Percentiles rank a stretch among this genome's conserved stretches.
These are phyloP conservation scores for Ceratobasidium sp. DNA, from an alignment of 1,284 basidiomycete genomes.

Conservation along the genomic window DNA sequence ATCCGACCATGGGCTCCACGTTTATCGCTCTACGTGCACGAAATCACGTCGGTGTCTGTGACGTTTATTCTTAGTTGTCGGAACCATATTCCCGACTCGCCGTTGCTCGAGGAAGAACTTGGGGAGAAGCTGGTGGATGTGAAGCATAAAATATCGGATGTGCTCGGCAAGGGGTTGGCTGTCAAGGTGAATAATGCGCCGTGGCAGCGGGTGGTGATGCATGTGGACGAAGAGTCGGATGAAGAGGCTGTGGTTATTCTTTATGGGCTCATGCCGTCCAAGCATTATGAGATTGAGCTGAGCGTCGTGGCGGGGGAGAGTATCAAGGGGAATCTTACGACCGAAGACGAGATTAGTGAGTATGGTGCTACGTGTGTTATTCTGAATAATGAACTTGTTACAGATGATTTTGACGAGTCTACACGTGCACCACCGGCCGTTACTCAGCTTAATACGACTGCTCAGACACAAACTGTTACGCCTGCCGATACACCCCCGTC, in stretches of 20 bases:
- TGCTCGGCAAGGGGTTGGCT: conserved; percentile 71
- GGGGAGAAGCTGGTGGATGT: conserved; percentile 46
- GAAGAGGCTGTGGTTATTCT: conserved; percentile 81
- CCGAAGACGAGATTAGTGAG: conserved; percentile 47
- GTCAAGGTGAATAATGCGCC: conserved; percentile 75
- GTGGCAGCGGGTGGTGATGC: conserved; percentile 76
- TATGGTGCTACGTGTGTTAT: conserved; percentile 46
- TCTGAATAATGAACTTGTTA: conserved; percentile 45
- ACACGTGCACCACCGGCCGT: conserved; percentile 26
- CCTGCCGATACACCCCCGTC: conserved; percentile 49
- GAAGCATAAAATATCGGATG: conserved; percentile 60
- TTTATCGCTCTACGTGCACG: conserved; percentile 68
- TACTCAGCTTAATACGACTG: conserved; percentile 12
- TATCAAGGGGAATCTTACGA: conserved; percentile 65
- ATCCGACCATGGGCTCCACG: conserved; percentile 76
- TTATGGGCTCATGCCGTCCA: conserved; percentile 76
- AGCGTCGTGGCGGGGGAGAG: conserved; percentile 60
- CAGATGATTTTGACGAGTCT: conserved; percentile 44
- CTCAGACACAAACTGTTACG: conserved; percentile 45
- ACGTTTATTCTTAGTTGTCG: conserved; percentile 68
- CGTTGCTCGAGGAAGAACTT: conserved; percentile 50
- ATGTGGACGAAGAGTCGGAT: conserved; percentile 67
- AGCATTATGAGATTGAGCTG: conserved; percentile 79
- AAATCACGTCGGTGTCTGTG: conserved; percentile 79
- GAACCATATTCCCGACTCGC: conserved; percentile 47